These are phyloP conservation scores for Geotrichum phurueaensis DNA, from an alignment of 1,139 yeast genomes.

Conservation along the genomic window DNA sequence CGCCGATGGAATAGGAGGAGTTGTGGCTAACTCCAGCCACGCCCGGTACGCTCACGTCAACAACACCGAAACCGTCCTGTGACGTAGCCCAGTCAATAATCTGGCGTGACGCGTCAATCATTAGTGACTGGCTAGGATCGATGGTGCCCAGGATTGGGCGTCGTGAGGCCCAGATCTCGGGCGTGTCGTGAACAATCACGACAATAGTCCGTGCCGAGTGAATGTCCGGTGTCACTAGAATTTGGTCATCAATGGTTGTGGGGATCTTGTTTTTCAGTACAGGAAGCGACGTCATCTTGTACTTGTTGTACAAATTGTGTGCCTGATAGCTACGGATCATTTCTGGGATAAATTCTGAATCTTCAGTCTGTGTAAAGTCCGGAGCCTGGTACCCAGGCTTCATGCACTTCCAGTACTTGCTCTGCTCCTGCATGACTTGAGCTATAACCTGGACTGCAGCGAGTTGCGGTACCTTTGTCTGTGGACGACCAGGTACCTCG, in stretches of 20 bases:
- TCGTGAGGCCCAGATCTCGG: conserved; percentile 84
- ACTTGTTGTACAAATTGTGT: conserved; percentile 47
- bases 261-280: conserved; percentile 41
- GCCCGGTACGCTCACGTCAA: conserved; percentile 75
- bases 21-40: conserved; percentile 25
- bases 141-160: conserved; percentile 77
- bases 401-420: conserved; percentile 83
- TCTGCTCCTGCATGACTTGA: conserved; percentile 73
- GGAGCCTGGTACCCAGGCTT: conserved; percentile 55
- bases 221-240: conserved; percentile 70
- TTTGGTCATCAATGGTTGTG: conserved; percentile 54
- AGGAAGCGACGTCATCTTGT: conserved; percentile 65
- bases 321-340: conserved; percentile 71
- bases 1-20: conserved; percentile 21
- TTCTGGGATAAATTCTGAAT: conserved; percentile 35
- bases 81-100: conserved; percentile 51
- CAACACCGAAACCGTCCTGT: conserved; percentile 60
- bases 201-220: conserved; percentile 58
- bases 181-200: conserved; percentile 81
- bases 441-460: conserved; percentile 75
- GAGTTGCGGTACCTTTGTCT: conserved; percentile 59
- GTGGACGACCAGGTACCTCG: conserved; percentile 83
- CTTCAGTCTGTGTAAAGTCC: conserved; percentile 21
- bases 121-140: conserved; percentile 62
- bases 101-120: conserved; percentile 55